Evolutionary conservation across 2,329 filamentous ascomycete genomes (phyloP).

Genomic region (Aspergillus pseudonomiae): DNA sequence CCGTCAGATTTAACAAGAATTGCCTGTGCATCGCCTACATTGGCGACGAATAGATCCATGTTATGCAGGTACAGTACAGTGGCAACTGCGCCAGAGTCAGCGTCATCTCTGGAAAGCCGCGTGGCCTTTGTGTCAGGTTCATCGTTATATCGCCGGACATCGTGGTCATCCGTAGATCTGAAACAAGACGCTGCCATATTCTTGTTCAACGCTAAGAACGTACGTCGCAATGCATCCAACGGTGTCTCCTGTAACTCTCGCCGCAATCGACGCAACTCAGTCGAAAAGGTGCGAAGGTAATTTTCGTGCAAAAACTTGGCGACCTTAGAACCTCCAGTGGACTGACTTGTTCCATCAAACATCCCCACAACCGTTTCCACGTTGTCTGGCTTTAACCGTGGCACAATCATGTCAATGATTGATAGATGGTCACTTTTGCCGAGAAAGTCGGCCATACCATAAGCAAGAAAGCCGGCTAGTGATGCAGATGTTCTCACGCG

Average conservation of each 20-base stretch:
- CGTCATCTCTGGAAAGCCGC: slow-evolving; percentile 83
- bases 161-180: slow-evolving; percentile 75
- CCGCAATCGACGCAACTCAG: slow-evolving; percentile 77
- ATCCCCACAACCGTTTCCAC: slow-evolving; percentile 90
- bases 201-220: slow-evolving; percentile 90
- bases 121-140: slow-evolving; percentile 65
- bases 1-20: slow-evolving; percentile 91
- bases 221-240: slow-evolving; percentile 78
- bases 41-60: slow-evolving; percentile 90
- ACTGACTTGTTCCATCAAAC: slow-evolving; percentile 91
- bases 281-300: slow-evolving; percentile 80
- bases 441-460: slow-evolving; percentile 96
- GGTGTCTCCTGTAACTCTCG: slow-evolving; percentile 71
- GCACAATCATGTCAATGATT: slow-evolving; percentile 92
- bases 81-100: slow-evolving; percentile 86
- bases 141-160: slow-evolving; percentile 60
- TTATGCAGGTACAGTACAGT: slow-evolving; percentile 88
- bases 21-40: slow-evolving; percentile 94
- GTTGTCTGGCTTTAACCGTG: slow-evolving; percentile 85
- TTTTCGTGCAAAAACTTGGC: slow-evolving; percentile 97
- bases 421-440: slow-evolving; percentile 93
- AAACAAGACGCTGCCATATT: slow-evolving; percentile 85
- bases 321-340: slow-evolving; percentile 88
- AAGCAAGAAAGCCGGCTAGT: slow-evolving; percentile 83
- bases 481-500: slow-evolving; percentile 98